These are phyloP conservation scores for Bremia lactucae DNA, from an alignment of 352 stramenopile species.

Conservation along the genomic window DNA sequence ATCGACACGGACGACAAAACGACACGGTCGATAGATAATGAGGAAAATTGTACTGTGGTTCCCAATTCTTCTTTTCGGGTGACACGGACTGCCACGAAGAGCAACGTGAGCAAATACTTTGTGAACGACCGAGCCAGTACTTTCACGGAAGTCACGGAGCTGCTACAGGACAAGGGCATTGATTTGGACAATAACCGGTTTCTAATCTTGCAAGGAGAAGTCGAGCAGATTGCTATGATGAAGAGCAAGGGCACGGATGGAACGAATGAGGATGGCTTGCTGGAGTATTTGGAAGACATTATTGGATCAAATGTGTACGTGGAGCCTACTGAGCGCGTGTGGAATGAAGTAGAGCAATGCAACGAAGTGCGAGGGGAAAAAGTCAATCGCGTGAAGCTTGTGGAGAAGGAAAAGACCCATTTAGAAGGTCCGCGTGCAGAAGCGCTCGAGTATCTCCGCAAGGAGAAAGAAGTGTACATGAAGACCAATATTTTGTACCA, in stretches of 20 bases:
- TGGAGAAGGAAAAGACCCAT: constrained; percentile 94
- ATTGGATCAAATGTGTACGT: constrained; percentile 98
- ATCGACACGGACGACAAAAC: constrained; percentile 51
- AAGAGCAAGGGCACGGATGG: constrained; percentile 92
- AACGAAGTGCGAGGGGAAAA: constrained; percentile 89
- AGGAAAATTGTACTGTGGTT: constrained; percentile 92
- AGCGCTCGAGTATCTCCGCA: constrained; percentile 89
- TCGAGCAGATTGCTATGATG: constrained; percentile 99
- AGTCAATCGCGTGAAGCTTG: constrained; percentile 96
- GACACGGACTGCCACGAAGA: constrained; percentile 86
- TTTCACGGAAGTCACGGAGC: constrained; percentile 92
- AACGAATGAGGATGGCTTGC: constrained; percentile 93
- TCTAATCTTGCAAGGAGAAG: constrained; percentile 94
- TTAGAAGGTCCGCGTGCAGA: constrained; percentile 92
- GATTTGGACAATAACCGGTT: constrained; percentile 99
- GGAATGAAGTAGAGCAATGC: constrained; percentile 90
- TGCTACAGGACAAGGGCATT: constrained; percentile 93
- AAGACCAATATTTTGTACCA: constrained; percentile 97
- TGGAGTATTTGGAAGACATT: constrained; percentile 99
- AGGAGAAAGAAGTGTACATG: constrained; percentile 92
- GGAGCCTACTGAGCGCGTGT: constrained; percentile 88
- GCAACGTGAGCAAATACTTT: constrained; percentile 96
- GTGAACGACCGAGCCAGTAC: constrained; percentile 89
- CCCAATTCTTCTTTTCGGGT: constrained; percentile 87
- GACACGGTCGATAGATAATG: constrained; percentile 22